Base-by-base conservation (phyloP, 2,329 filamentous ascomycete species). In the Colletotrichum godetiae region DNA sequence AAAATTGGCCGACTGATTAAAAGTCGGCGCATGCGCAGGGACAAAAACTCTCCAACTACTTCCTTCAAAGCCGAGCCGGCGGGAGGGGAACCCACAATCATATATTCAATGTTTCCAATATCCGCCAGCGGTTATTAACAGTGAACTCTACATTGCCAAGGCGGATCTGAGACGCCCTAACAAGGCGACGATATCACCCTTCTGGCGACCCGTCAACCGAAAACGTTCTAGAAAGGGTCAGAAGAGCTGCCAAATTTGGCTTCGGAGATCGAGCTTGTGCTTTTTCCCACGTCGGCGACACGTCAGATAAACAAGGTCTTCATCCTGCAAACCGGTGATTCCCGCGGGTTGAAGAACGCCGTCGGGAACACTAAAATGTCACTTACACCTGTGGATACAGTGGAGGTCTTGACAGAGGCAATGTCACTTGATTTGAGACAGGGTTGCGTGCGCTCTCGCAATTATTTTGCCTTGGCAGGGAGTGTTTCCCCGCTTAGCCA, bases 131-230 rank as follows among this genome's bases (percentile, higher is more conserved):
- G 13, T 42, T 60, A 55, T 42, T 61, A 65, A 58, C 27, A 24
- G 24, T 12, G 19, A 70, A 73, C 56, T 70, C 55, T 72, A 57
- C 57, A 31, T 19, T 27, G 59, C 59, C 70, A 68, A 69, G 53
- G 31, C 13, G 59, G 24, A 4, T 22, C 61, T 73, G 60, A 73
- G 60, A 70, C 70, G 22, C 70, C 55, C 60, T 70, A 61, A 61
- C 56, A 73, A 61, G 52, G 55, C 29, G n/a, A 13, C 60, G 46
- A 73, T 65, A 70, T 70, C 58, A 70, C 60, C 60, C 46, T 49
- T 64, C 58, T 72, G 65, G 70, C 59, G 59, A 59, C 10, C 31
- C 66, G 37, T 33, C 42, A 19, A 42, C 55, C 70, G 46, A 65
- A 69, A 37, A 27, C 42, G 46, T 37, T 64, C 60, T 49, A 42